Conservation (phyloP, 306 rosid genomes). For the Acacia crassicarpa region DNA sequence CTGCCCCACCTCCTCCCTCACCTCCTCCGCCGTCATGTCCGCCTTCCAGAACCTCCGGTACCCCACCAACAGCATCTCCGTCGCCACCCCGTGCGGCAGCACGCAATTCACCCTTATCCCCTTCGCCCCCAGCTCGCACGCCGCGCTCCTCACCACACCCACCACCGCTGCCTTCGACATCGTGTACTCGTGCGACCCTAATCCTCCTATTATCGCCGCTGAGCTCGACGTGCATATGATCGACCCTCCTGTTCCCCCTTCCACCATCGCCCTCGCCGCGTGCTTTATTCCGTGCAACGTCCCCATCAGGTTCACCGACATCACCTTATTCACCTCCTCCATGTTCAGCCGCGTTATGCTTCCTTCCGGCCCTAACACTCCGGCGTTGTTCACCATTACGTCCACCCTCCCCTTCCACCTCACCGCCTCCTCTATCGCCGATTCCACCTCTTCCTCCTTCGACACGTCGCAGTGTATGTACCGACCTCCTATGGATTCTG, state of each 20-base stretch:
- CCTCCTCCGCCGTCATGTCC: constrained; percentile 48
- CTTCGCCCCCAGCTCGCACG: constrained; percentile 75
- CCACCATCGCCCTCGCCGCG: constrained; percentile 75
- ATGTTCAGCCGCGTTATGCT: constrained; percentile 63
- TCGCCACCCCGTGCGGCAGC: constrained; percentile 81
- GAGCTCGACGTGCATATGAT: constrained; percentile 80
- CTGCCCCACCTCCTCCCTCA: constrained; percentile 42
- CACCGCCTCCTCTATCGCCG: constrained; percentile 58
- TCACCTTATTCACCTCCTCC: constrained; percentile 40
- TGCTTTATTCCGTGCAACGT: constrained; percentile 71
- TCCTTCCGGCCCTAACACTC: constrained; percentile 53
- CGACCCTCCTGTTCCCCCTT: constrained; percentile 51
- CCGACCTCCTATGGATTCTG: constrained; percentile 54
- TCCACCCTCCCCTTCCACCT: constrained; percentile 72
- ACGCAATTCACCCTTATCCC: constrained; percentile 74
- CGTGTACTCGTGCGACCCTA: constrained; percentile 66
- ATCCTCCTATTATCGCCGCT: constrained; percentile 73
- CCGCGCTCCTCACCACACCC: constrained; percentile 67
- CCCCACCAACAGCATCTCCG: constrained; percentile 65
- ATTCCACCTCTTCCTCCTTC: constrained; percentile 64
- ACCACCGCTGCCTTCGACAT: constrained; percentile 64
- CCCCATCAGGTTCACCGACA: constrained; percentile 61
- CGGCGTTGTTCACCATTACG: constrained; percentile 87
- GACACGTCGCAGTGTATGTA: constrained; percentile 83
- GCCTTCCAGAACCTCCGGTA: constrained; percentile 36